Conservation (phyloP, 768 basidiomycete genomes). For the Lentinula raphanica region DNA sequence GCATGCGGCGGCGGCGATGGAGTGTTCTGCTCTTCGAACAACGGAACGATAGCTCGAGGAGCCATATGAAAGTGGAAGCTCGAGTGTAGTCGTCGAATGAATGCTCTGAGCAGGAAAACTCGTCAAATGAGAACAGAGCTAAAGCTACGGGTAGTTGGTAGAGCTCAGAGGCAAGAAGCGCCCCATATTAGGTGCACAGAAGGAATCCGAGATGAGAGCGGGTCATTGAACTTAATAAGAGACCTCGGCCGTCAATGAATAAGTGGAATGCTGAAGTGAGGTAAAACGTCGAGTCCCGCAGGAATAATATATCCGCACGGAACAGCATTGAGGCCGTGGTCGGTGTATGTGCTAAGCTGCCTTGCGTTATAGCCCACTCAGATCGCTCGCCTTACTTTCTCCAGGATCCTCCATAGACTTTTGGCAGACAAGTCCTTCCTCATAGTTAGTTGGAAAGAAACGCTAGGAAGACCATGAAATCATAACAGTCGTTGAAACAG, state of each 20-base stretch:
- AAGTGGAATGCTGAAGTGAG: neutral
- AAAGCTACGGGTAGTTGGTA: neutral
- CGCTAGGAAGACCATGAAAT: too few relatives aligned
- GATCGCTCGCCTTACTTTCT: neutral
- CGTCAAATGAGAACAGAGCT: neutral
- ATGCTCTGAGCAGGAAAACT: neutral
- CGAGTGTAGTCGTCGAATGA: neutral
- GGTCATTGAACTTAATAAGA: neutral
- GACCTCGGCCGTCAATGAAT: neutral
- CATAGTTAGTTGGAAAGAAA: too few relatives aligned
- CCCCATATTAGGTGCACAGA: too few relatives aligned
- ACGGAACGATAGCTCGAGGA: neutral
- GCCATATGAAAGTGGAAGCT: neutral
- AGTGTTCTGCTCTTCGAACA: neutral
- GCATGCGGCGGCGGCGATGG: neutral
- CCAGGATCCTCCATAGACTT: too few relatives aligned
- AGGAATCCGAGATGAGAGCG: neutral
- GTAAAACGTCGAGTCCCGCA: neutral
- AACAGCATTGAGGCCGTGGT: neutral
- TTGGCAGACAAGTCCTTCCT: too few relatives aligned
- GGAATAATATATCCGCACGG: neutral
- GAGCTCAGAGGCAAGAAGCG: neutral
- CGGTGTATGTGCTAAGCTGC: neutral
- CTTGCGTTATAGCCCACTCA: too few relatives aligned
- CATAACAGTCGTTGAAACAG: too few relatives aligned